phyloP scores from a whole-genome alignment of 805 yeast genomes.

The Barnettozyma pratensis region DNA sequence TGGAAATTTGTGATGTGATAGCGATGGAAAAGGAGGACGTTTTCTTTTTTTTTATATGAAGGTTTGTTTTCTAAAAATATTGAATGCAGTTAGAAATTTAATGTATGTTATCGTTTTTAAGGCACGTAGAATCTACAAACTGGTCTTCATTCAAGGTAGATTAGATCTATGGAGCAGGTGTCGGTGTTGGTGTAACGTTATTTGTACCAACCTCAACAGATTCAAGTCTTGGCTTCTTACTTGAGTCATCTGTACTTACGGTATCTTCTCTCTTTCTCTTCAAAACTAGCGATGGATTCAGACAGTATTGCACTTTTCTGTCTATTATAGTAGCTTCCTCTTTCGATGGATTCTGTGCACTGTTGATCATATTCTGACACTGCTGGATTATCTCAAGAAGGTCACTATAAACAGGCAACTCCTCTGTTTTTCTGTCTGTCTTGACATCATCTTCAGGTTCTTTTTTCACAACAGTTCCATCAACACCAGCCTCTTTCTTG shows the following conservation, averaged over 20 bases:
- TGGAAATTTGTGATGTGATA: neutral
- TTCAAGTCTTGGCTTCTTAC: conserved; percentile 23
- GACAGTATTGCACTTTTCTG: conserved; percentile 55
- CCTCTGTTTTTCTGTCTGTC: conserved; percentile 5
- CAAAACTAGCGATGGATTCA: conserved; percentile 50
- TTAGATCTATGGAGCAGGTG: neutral
- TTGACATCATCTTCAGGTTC: conserved; percentile 13
- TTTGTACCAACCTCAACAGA: conserved; percentile 2
- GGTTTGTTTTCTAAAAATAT: too few species aligned
- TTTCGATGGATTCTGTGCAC: conserved; percentile 40
- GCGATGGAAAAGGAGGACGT: too few species aligned
- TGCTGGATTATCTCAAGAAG: conserved; percentile 39
- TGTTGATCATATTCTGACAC: conserved; percentile 45
- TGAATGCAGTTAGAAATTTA: neutral
- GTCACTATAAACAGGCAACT: conserved; percentile 29
- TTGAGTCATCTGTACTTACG: conserved; percentile 22
- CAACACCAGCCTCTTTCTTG: conserved; percentile 2
- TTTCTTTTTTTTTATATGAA: too few species aligned
- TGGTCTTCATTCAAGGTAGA: too few species aligned
- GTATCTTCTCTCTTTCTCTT: conserved; percentile 37
- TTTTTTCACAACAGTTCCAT: conserved; percentile 4
- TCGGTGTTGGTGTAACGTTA: neutral
- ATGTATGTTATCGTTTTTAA: neutral
- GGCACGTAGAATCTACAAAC: too few species aligned
- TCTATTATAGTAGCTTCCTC: conserved; percentile 62